Conservation (phyloP, 345 rosid species). For the Euphorbia lathyris region DNA sequence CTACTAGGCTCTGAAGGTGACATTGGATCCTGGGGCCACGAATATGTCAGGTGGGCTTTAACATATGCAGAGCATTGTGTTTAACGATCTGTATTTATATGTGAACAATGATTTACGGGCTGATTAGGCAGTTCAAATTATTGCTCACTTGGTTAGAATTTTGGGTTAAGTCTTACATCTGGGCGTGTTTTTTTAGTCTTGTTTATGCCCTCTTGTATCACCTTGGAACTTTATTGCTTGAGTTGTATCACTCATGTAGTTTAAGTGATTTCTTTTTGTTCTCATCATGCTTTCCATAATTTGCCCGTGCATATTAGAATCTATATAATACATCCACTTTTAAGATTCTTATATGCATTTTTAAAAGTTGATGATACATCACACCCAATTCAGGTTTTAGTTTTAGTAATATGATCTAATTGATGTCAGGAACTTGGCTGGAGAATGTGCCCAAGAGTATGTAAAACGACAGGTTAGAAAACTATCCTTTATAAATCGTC, state of each 20-base stretch:
- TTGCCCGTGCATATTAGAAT: neutral
- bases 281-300: neutral
- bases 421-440: constrained; percentile 69
- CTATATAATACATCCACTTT: neutral
- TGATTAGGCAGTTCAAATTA: neutral
- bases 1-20: constrained; percentile 85
- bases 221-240: neutral
- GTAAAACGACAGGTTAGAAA: constrained; percentile 63
- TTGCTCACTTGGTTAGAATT: neutral
- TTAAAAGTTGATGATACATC: neutral
- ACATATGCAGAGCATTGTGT: neutral
- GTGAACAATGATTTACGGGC: neutral
- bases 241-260: neutral
- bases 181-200: neutral
- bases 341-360: neutral
- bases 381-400: neutral
- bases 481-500: neutral
- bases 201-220: neutral
- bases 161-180: neutral
- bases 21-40: constrained; percentile 98
- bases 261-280: neutral
- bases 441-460: constrained; percentile 83
- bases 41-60: constrained; percentile 69
- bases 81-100: neutral
- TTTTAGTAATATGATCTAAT: neutral